These are phyloP conservation scores for Phascolomyces articulosus DNA, from an alignment of 371 early-diverging fungal species.

Conservation along the genomic window DNA sequence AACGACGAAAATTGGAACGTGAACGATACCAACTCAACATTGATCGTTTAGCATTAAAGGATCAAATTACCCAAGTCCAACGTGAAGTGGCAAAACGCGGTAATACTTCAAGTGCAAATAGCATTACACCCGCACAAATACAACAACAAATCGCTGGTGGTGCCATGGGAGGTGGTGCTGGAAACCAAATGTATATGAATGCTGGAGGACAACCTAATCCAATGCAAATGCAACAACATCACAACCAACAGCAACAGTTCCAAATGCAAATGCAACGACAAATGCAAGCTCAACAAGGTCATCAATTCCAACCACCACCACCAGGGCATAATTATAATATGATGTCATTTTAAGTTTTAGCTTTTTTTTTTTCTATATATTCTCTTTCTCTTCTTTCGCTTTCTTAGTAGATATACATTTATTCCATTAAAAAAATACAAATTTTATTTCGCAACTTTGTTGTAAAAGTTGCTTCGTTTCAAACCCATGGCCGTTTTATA, in stretches of 20 bases:
- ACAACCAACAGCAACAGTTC: constrained; percentile 23
- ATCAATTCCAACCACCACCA: constrained; percentile 16
- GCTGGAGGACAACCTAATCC: constrained; percentile 10
- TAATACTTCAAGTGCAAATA: constrained; percentile 28
- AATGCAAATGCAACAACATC: constrained; percentile 7
- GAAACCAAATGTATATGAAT: constrained; percentile 19
- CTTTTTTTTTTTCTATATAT: not conserved
- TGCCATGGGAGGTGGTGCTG: constrained; percentile 7
- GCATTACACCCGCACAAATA: constrained; percentile 47
- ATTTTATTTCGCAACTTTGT: constrained; percentile 42
- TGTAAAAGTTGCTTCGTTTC: constrained; percentile 78
- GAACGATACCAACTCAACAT: constrained; percentile 78
- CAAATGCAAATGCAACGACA: constrained; percentile 25
- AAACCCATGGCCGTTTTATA: constrained; percentile 86
- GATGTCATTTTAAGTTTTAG: constrained; percentile 22
- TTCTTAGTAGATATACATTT: constrained; percentile 4
- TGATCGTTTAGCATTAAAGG: constrained; percentile 69
- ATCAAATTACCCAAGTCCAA: constrained; percentile 49
- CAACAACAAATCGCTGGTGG: constrained; percentile 40
- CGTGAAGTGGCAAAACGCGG: constrained; percentile 43
- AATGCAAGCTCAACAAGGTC: constrained; percentile 21
- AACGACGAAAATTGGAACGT: constrained; percentile 82
- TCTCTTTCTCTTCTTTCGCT: too few relatives aligned
- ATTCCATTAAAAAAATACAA: constrained; percentile 9
- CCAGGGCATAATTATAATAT: constrained; percentile 25